phyloP scores from a whole-genome alignment of 371 early-diverging fungal genomes.

The Polyrhizophydium stewartii region DNA sequence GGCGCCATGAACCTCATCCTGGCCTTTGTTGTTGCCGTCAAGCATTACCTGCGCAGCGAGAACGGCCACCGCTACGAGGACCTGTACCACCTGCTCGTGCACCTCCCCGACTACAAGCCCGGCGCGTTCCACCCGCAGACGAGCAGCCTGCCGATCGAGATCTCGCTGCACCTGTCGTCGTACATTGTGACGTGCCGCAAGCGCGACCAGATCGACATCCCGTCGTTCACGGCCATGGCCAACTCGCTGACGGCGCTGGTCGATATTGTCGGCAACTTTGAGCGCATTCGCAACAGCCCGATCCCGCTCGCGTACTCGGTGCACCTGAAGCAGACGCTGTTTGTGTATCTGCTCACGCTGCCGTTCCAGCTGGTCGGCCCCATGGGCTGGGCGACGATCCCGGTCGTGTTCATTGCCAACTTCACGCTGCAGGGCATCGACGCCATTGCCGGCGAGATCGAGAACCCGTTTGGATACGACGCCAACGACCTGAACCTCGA shows the following conservation, averaged over 20 bases:
- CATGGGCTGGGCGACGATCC: conserved; percentile 36
- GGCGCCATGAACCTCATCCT: conserved; percentile 59
- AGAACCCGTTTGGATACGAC: conserved; percentile 33
- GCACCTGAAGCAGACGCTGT: background rate
- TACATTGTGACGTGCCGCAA: conserved; percentile 21
- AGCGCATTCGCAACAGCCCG: background rate
- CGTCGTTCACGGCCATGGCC: conserved; percentile 45
- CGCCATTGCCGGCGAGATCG: conserved; percentile 36
- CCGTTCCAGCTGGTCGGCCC: background rate
- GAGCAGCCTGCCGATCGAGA: conserved; percentile 17
- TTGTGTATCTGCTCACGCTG: background rate
- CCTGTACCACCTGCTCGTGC: conserved; percentile 30
- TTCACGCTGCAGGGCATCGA: conserved; percentile 61
- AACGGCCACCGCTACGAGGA: conserved; percentile 43
- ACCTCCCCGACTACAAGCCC: conserved; percentile 33
- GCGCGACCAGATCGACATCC: conserved; percentile 56
- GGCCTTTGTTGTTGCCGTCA: conserved; percentile 62
- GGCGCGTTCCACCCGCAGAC: conserved; percentile 7
- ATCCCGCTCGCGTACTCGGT: background rate
- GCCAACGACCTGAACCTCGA: conserved; percentile 23
- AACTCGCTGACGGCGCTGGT: background rate
- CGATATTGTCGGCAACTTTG: background rate
- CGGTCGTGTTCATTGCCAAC: conserved; percentile 53
- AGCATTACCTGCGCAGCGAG: conserved; percentile 68
- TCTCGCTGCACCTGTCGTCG: conserved; percentile 26